Conservation (phyloP, 140 eudicot genomes). For the Flaveria floridana region DNA sequence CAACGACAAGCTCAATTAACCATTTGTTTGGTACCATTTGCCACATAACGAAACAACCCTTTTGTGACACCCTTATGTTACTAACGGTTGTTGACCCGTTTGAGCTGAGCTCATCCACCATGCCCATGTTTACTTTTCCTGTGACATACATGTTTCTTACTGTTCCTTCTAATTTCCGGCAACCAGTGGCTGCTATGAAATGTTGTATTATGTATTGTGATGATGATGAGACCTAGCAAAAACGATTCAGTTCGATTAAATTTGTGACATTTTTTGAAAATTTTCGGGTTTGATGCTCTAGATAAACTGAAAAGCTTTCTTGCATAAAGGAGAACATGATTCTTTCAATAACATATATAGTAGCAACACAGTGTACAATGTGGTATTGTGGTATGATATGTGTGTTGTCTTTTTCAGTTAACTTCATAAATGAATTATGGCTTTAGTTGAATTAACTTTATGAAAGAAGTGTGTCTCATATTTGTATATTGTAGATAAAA, state of each 20-base stretch:
- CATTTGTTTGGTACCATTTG: slow-evolving; percentile 92
- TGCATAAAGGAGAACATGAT: slow-evolving; percentile 2
- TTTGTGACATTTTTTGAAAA: neutral
- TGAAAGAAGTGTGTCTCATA: too few relatives aligned
- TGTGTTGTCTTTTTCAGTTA: neutral
- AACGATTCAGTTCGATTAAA: slow-evolving; percentile 4
- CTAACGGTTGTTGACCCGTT: slow-evolving; percentile 40
- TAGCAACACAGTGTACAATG: neutral
- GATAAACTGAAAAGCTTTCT: slow-evolving; percentile 14
- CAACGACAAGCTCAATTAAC: slow-evolving; percentile 85
- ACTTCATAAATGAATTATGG: neutral
- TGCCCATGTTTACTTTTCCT: slow-evolving; percentile 78
- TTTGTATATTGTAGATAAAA: too few relatives aligned
- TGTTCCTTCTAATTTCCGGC: slow-evolving; percentile 76
- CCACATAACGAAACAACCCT: slow-evolving; percentile 96
- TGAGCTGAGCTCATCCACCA: slow-evolving; percentile 73
- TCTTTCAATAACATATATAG: neutral
- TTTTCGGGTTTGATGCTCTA: neutral
- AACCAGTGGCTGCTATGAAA: slow-evolving; percentile 90
- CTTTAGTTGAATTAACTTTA: too few relatives aligned
- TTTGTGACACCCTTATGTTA: slow-evolving; percentile 41
- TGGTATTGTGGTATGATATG: neutral
- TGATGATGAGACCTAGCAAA: slow-evolving; percentile 73
- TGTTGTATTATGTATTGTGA: slow-evolving; percentile 92
- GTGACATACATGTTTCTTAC: slow-evolving; percentile 83